A percentile compares a stretch with the other conserved stretches of the same genome.
Conservation (phyloP, 2,329 filamentous ascomycete species). For the Penicillium sclerotigenum region DNA sequence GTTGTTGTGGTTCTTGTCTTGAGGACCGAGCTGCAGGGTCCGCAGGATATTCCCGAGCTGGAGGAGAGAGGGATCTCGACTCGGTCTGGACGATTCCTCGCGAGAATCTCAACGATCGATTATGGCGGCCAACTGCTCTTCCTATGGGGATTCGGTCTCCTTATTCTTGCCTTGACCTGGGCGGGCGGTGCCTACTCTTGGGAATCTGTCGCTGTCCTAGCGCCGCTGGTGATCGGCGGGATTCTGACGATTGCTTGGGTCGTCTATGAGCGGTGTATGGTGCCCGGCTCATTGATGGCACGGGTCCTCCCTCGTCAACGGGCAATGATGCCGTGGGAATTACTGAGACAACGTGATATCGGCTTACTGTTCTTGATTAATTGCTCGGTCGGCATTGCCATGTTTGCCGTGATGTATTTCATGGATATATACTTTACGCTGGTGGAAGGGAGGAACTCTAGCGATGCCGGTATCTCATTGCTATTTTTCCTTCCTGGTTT, state of each 20-base stretch:
- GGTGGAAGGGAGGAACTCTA: background rate
- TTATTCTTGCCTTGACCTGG: background rate
- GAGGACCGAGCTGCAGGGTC: background rate
- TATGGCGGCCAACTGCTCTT: background rate
- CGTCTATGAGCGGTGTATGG: background rate
- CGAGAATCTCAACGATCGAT: background rate
- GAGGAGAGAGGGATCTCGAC: background rate
- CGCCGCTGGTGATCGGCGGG: background rate
- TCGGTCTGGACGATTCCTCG: background rate
- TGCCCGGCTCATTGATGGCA: background rate
- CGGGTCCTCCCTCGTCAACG: background rate
- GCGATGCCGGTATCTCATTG: background rate
- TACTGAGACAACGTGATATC: background rate
- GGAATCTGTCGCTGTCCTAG: background rate
- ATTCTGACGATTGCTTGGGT: background rate
- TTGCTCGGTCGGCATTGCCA: background rate
- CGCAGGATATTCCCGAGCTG: background rate
- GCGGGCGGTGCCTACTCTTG: background rate
- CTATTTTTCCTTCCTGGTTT: background rate
- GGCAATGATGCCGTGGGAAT: background rate
- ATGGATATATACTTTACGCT: background rate
- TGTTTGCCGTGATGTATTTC: background rate
- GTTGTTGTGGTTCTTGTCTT: background rate
- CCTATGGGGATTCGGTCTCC: background rate
- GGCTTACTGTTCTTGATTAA: background rate